These are phyloP conservation scores for Lipomyces yamanashiensis DNA, from an alignment of 805 yeast genomes.

Conservation along the genomic window DNA sequence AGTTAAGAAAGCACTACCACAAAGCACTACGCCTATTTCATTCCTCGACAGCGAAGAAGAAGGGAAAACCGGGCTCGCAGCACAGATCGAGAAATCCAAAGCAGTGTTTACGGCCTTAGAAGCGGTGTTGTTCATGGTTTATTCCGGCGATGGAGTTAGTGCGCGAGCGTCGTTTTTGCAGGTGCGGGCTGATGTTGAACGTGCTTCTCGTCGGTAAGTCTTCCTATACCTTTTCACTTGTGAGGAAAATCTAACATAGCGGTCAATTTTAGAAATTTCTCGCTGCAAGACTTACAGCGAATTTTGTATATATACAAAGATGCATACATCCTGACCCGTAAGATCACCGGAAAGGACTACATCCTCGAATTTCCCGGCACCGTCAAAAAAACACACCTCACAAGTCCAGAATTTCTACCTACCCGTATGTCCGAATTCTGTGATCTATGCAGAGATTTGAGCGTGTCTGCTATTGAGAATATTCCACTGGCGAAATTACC, in stretches of 20 bases:
- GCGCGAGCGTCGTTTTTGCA: constrained; percentile 3
- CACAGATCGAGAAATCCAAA: neutral
- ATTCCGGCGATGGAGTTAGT: constrained; percentile 12
- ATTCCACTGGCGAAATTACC: constrained; percentile 4
- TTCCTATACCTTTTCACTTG: neutral
- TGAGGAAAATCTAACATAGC: neutral
- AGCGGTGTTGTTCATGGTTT: constrained; percentile 2
- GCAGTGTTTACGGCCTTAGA: constrained; percentile 1
- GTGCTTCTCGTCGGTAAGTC: constrained; percentile 7
- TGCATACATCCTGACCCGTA: neutral
- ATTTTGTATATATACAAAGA: neutral
- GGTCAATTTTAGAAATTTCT: neutral
- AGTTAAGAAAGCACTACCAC: neutral
- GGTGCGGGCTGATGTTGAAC: constrained; percentile 3
- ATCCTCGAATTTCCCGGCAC: neutral
- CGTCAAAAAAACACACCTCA: neutral
- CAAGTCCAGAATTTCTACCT: neutral
- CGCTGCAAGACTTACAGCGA: constrained; percentile 1
- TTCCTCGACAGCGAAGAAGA: neutral
- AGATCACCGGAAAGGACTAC: constrained; percentile 1
- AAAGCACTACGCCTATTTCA: too few species aligned
- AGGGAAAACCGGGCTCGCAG: neutral
- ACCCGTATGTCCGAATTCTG: neutral
- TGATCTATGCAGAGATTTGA: neutral
- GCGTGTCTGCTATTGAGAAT: neutral